A percentile compares a stretch with the other conserved stretches of the same genome.
These are phyloP conservation scores for Daedaleopsis nitida DNA, from an alignment of 768 basidiomycete species.

Conservation along the genomic window DNA sequence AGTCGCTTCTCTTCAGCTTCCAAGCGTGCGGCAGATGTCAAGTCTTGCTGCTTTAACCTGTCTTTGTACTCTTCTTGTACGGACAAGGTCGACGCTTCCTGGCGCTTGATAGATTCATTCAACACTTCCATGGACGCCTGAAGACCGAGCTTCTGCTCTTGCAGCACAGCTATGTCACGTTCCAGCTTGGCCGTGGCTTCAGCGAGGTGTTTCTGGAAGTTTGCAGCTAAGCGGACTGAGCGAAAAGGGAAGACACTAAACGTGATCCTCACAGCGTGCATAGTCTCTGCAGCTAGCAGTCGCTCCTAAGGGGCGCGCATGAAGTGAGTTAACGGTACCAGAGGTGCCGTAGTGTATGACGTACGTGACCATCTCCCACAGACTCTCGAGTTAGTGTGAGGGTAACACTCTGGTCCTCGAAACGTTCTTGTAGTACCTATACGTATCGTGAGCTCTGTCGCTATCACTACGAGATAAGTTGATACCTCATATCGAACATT, in stretches of 20 bases:
- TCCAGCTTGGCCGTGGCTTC: constrained; percentile 36
- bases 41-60: constrained; percentile 18
- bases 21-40: constrained; percentile 3
- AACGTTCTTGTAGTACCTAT: constrained; percentile 58
- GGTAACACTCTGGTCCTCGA: constrained; percentile 57
- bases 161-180: constrained; percentile 41
- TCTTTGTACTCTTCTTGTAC: constrained; percentile 22
- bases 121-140: constrained; percentile 24
- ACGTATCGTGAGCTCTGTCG: not conserved
- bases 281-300: constrained; percentile 36
- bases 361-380: constrained; percentile 52
- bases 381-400: constrained; percentile 57
- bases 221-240: constrained; percentile 13
- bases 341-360: not conserved
- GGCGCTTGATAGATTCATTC: constrained; percentile 12
- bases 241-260: not conserved
- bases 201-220: constrained; percentile 32
- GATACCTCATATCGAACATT: constrained; percentile 21
- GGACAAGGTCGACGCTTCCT: constrained; percentile 9
- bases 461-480: not conserved
- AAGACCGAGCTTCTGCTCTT: constrained; percentile 41
- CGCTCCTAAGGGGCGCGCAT: constrained; percentile 37
- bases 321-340: not conserved
- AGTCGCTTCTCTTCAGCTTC: constrained; percentile 16
- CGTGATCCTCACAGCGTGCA: constrained; percentile 37